Conservation (phyloP, 2,329 filamentous ascomycete genomes). For the Aureobasidium sp. region DNA sequence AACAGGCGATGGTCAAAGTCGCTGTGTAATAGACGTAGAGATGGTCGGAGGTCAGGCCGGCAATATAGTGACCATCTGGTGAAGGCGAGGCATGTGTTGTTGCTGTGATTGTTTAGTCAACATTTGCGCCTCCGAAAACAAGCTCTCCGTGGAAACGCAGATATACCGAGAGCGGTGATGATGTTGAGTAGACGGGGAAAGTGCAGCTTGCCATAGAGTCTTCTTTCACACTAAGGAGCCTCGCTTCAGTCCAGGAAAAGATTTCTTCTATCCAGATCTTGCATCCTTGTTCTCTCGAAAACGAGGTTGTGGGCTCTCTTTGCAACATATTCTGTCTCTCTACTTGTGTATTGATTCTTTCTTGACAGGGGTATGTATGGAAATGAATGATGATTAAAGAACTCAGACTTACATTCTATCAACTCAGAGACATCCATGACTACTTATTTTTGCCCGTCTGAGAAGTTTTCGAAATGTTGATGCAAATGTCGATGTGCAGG, state of each 20-base stretch:
- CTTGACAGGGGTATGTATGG: too few species aligned
- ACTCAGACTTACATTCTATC: neutral
- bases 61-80: conserved; percentile 30
- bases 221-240: too few species aligned
- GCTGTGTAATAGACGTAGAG: conserved; percentile 31
- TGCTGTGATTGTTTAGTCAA: conserved; percentile 6
- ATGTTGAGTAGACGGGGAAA: too few species aligned
- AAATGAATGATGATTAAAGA: neutral
- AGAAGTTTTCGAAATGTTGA: neutral
- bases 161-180: neutral
- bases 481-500: too few species aligned
- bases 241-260: too few species aligned
- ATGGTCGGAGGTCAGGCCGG: conserved; percentile 28
- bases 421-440: neutral
- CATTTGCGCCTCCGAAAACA: neutral
- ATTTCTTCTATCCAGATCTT: too few species aligned
- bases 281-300: neutral
- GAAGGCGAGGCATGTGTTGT: conserved; percentile 27
- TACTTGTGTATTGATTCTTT: neutral
- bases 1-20: conserved; percentile 28
- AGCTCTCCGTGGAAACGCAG: too few species aligned
- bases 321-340: neutral
- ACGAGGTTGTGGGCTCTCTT: accelerated
- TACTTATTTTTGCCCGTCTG: neutral
- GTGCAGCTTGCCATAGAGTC: too few species aligned